Base-by-base conservation (phyloP, 495 filamentous ascomycete genomes). In the Lasiosphaeris hirsuta region DNA sequence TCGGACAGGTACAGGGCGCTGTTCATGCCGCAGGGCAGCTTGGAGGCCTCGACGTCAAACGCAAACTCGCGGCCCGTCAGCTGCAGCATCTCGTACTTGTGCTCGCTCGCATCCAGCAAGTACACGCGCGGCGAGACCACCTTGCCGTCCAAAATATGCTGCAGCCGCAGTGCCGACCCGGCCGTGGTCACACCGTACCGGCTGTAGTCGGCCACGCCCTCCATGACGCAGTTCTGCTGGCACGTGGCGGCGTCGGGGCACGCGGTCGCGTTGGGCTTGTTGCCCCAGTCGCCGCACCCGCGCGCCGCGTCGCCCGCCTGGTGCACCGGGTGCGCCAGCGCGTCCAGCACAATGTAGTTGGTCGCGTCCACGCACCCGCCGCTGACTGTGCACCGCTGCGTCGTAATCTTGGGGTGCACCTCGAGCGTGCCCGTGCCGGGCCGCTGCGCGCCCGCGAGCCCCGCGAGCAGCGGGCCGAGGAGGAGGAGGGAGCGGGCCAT, bases 1-100 rank as follows among this genome's bases (percentile, higher is more conserved):
- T 86, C 82, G n/a, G 81, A 79, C 36, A 88, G 76, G 65, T 88
- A 88, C 1, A 90, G 76, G 7, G 86, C 85, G 19, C 81, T 81
- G 66, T 88, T 90, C 72, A 85, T 79, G 8, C 86, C 86, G 62
- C 86, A 89, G 1, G 79, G 79, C 4, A 88, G 74, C 36, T 78
- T 76, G 42, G 77, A 79, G 1, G 78, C 73, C 60, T 90, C 84
- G 33, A 88, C 80, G 45, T 87, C 84, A 63, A 88, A 88, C 18
- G 79, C 74, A 58, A 88, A 72, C 62, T 90, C 86, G 42, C 78
- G 66, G 59, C 81, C 81, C 3, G 78, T 72, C 0, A 88, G 71
- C 48, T 82, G 70, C 48, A 87, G 63, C 76, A 83, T 78, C 45
- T 84, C 75, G 66, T 89, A 88, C 46, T 81, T 75, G 36, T 75